Base-by-base conservation (phyloP, 306 rosid genomes). In the Rubus idaeus region DNA sequence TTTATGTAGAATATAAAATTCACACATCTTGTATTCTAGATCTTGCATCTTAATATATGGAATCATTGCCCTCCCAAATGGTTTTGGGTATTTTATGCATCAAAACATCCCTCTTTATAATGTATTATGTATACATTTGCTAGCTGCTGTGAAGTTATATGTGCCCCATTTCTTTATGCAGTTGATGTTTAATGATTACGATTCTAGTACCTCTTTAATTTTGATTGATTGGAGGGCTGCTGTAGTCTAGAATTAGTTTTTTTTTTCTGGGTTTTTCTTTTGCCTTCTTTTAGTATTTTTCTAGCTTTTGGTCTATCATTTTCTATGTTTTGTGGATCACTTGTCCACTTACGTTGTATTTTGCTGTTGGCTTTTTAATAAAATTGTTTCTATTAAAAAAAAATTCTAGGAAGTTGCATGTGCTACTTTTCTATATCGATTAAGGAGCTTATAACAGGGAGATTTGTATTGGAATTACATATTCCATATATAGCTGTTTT, bases 41-140 rank as follows among this genome's bases (percentile, higher is more conserved):
- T 45, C n/a, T 68, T 68, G 55, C 56, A 23, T 68, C 10, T 11
- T 55, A 12, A 21, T 21, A 45, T 21, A 68, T 45, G 23, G 73
- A 45, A 10, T 46, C 45, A 5, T 20, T 10, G 8, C 6, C 51
- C 50, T 42, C 71, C 46, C 71, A 18, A 66, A 4, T 2, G 52
- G 51, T 10, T 57, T 63, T 66, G 51, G 70, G 51, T 41, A 17
- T 65, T 55, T 68, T 26, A 1, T 69, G 58, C 37, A 69, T 69
- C 58, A 50, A 23, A 69, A 14, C 4, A 10, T 50, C 45, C 3
- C 45, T 62, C 68, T 62, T 0, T 35, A 39, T 62, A 30, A 26
- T 62, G 14, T 30, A 26, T 16, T 13, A 35, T 13, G 53, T 16
- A 17, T 41, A 7, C 3, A 51, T 70, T 23, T 1, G 9, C 62